These are phyloP conservation scores for Beauveria caledonica DNA, from an alignment of 2,329 filamentous ascomycete species.

Conservation along the genomic window DNA sequence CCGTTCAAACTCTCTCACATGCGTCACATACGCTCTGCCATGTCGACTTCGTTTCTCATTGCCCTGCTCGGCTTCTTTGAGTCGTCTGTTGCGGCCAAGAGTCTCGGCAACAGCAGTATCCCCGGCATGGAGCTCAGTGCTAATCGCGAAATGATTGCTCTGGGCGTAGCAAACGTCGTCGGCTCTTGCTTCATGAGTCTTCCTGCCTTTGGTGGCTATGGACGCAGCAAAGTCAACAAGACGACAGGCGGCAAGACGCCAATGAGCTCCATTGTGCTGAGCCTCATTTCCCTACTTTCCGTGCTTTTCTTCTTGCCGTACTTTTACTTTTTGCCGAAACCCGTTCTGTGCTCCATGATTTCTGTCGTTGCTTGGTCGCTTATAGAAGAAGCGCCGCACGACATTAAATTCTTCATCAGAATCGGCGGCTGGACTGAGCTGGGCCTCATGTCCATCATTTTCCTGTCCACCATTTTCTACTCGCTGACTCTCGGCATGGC, in stretches of 20 bases:
- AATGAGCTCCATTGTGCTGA: constrained; percentile 85
- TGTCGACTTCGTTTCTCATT: constrained; percentile 89
- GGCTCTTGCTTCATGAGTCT: constrained; percentile 88
- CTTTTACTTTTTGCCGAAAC: constrained; percentile 96
- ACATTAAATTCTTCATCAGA: constrained; percentile 79
- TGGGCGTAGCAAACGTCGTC: constrained; percentile 85
- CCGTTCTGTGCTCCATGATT: constrained; percentile 87
- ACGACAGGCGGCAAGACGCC: constrained; percentile 87
- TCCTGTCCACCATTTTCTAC: constrained; percentile 88
- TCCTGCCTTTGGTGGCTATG: constrained; percentile 92
- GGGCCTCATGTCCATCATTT: constrained; percentile 80
- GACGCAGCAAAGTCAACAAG: constrained; percentile 88
- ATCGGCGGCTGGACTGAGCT: constrained; percentile 85
- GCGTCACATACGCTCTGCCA: constrained; percentile 72
- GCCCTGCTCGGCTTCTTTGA: constrained; percentile 97
- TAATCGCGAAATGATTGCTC: constrained; percentile 86
- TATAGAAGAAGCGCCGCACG: constrained; percentile 89
- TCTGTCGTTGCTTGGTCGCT: constrained; percentile 91
- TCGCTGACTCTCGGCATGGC: constrained; percentile 90
- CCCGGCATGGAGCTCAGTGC: constrained; percentile 76
- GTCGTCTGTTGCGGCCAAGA: constrained; percentile 92
- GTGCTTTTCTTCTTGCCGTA: constrained; percentile 79
- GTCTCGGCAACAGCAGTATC: constrained; percentile 62
- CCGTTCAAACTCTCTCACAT: constrained; percentile 72
- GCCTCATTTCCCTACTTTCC: constrained; percentile 71